These are phyloP conservation scores for Begonia masoniana DNA, from an alignment of 306 rosid genomes.

Conservation along the genomic window DNA sequence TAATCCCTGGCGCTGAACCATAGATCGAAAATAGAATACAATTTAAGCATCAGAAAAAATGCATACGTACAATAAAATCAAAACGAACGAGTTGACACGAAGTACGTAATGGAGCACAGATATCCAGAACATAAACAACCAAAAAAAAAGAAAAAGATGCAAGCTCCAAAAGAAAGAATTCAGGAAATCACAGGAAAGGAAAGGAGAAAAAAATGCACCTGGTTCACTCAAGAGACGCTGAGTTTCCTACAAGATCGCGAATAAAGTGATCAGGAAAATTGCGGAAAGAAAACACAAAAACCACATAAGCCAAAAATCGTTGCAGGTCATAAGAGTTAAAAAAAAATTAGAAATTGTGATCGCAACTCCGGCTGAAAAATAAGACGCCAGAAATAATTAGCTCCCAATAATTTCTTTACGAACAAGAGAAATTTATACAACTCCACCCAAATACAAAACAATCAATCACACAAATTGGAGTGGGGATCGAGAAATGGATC, in stretches of 20 bases:
- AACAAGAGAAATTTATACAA: not conserved
- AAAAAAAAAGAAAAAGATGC: not conserved
- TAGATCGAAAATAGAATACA: conserved; percentile 14
- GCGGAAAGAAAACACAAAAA: conserved; percentile 7
- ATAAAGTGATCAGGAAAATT: conserved; percentile 8
- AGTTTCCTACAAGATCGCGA: conserved; percentile 62
- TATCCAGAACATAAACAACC: not conserved
- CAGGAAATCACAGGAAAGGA: not conserved
- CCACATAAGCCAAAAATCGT: not conserved
- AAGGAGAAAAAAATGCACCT: conserved; percentile 25
- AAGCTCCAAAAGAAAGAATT: conserved; percentile 3
- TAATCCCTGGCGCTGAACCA: conserved; percentile 85
- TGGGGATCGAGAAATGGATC: conserved; percentile 34
- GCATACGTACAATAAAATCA: not conserved
- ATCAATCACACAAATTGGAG: conserved; percentile 23
- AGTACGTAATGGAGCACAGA: not conserved
- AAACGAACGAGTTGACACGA: not conserved
- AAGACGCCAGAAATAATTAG: not conserved
- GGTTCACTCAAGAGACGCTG: conserved; percentile 99
- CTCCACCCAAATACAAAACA: not conserved
- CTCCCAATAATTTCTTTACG: not conserved
- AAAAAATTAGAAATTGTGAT: not conserved
- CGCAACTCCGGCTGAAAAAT: not conserved
- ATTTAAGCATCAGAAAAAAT: not conserved
- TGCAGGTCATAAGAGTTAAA: conserved; percentile 2